These are phyloP conservation scores for Tolypocladium inflatum DNA, from an alignment of 2,329 filamentous ascomycete genomes.

Conservation along the genomic window DNA sequence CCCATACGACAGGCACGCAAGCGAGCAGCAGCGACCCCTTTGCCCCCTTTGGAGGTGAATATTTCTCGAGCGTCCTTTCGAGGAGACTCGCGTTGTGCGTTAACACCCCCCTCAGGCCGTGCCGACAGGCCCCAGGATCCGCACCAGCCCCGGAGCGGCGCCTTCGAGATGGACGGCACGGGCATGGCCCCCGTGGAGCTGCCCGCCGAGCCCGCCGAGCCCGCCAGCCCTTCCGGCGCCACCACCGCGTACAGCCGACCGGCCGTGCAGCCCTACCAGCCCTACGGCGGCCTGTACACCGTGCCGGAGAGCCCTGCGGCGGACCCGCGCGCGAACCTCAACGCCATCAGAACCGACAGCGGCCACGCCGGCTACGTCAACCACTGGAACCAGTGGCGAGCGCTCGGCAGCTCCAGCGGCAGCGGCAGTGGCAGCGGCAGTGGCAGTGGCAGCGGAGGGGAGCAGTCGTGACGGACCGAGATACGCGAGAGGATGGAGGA, in stretches of 20 bases:
- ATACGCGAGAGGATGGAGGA: neutral
- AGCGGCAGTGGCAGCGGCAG: neutral
- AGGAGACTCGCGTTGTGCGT: neutral
- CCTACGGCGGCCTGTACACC: neutral
- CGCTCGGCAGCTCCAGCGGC: neutral
- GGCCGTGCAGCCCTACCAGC: neutral
- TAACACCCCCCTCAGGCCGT: slow-evolving; percentile 17
- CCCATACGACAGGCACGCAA: slow-evolving; percentile 15
- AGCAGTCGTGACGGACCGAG: neutral
- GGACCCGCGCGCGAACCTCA: slow-evolving; percentile 26
- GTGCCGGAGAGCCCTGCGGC: slow-evolving; percentile 7
- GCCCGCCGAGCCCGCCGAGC: slow-evolving; percentile 20
- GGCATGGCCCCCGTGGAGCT: slow-evolving; percentile 21
- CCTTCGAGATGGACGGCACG: slow-evolving; percentile 29
- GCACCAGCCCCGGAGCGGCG: slow-evolving; percentile 14
- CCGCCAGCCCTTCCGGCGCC: slow-evolving; percentile 3
- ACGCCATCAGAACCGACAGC: slow-evolving; percentile 17
- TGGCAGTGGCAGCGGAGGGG: neutral
- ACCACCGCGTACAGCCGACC: neutral
- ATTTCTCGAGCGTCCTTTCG: neutral
- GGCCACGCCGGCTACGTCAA: slow-evolving; percentile 22
- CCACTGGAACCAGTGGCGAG: slow-evolving; percentile 24
- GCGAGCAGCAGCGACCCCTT: slow-evolving; percentile 25
- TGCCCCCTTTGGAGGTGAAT: slow-evolving; percentile 34
- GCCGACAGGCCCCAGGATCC: slow-evolving; percentile 19